Evolutionary conservation across 2,329 filamentous ascomycete species (phyloP), one percentile per base, ranked within the genome.

Genomic region (Erysiphe pulchra): DNA sequence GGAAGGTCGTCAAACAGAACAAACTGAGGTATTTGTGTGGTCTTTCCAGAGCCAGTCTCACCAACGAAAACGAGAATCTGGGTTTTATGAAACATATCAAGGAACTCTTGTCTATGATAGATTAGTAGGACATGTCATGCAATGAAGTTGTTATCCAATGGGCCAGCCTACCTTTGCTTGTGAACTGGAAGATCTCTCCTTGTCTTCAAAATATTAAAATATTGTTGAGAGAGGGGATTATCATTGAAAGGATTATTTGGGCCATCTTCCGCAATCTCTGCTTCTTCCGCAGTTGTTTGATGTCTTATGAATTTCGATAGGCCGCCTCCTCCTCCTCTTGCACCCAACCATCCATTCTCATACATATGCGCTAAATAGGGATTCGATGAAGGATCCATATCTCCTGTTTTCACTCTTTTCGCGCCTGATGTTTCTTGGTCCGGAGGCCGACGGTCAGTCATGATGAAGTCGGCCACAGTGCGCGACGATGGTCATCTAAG

Each of bases 1-100:
- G 90, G 87, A 31, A 94, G 71, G 62, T 98, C 90, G 64, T 98
- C 90, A 68, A 80, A 95, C 37, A 98, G 75, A 52, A 98, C 87
- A 61, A 94, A 98, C 62, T 98, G 90, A 1, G 90, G 90, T 50
- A 98, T 95, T 67, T 98, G 90, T 0, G 90, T 98, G 4, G 90
- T 98, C 68, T 98, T 98, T 66, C 90, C 90, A 53, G 90, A 98
- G 74, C 92, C 90, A 9, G 90, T 98, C 69, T 98, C 90, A 66
- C 90, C 90, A 52, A 98, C 90, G 57, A 98, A 94, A 56, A 98
- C 90, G 49, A 98, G 75, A 54, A 98, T 94, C 64, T 98, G 90
- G 20, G 78, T 83, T 56, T 80, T 75, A 56, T 98, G 92, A 64
- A 92, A 98, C 57, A 92, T 74, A 58, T 86, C 68, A 49, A 98